Base-by-base conservation (phyloP, 2,329 filamentous ascomycete species). In the Sphaerulina populicola region DNA sequence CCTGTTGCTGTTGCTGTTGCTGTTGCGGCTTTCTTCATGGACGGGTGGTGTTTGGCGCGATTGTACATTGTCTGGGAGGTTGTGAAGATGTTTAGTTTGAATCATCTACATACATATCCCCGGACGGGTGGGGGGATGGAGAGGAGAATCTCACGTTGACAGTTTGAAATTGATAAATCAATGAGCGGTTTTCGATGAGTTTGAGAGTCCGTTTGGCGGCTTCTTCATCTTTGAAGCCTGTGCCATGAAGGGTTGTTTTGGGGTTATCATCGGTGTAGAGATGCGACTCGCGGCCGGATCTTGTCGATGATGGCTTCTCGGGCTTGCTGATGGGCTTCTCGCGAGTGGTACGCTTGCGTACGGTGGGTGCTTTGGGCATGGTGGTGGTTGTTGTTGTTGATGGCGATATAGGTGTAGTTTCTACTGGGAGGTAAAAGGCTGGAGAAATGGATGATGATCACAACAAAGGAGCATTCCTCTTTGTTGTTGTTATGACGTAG, bases 221-320 rank as follows among this genome's bases (percentile, higher is more conserved):
- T 2, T 50, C 56, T 12, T 49, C 49, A 53, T 66, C 62, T 44
- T 64, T 65, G 60, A 66, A 66, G 43, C 63, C 64, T 2, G 62
- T 66, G 53, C 64, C 63, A 37, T 65, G 63, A 36, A 66, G 59
- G 3, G 64, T 65, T 4, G 64, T 65, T 12, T 57, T 36, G 8
- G 63, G 64, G 40, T 66, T 66, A 49, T 66, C 64, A 42, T 66
- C 63, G 11, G 64, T 66, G 55, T 66, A 66, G 44, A 66, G 62
- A 49, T 66, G 64, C 6, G 62, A 65, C 29, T 56, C 57, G 37
- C 62, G 64, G 14, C 47, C 47, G 54, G 49, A 42, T 61, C 53
- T 40, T 57, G 2, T 60, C 12, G 46, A 15, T 23, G 44, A 23
- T 21, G 49, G 15, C 31, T 51, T 50, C 18, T 42, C 47, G 44